phyloP scores from a whole-genome alignment of 495 filamentous ascomycete genomes.

The Jackrogersella multiformis region DNA sequence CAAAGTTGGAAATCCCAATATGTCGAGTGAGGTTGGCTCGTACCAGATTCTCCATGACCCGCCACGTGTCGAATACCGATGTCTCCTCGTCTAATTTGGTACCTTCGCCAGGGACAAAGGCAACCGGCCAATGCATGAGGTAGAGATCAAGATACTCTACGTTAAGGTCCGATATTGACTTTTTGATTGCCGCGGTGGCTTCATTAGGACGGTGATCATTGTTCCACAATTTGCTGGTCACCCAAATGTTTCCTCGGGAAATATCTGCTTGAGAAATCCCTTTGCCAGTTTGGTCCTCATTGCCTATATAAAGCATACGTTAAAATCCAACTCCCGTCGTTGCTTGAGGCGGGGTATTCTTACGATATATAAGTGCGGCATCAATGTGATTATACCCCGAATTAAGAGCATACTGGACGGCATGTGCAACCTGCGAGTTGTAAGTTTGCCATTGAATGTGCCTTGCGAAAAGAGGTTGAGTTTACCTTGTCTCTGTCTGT shows the following conservation, averaged over 20 bases:
- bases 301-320: constrained; percentile 61
- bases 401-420: constrained; percentile 50
- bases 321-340: constrained; percentile 18
- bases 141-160: constrained; percentile 76
- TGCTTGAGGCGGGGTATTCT: background rate
- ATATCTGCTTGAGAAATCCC: constrained; percentile 65
- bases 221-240: constrained; percentile 79
- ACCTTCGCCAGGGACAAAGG: constrained; percentile 51
- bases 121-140: constrained; percentile 74
- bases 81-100: constrained; percentile 56
- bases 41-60: constrained; percentile 69
- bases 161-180: constrained; percentile 67
- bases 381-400: constrained; percentile 71
- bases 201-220: constrained; percentile 71
- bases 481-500: constrained; percentile 28
- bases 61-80: constrained; percentile 62
- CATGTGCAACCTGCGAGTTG: constrained; percentile 32
- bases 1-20: constrained; percentile 79
- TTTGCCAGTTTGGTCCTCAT: constrained; percentile 57
- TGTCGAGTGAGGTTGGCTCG: constrained; percentile 60
- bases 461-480: background rate
- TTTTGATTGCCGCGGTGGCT: constrained; percentile 65
- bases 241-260: constrained; percentile 69
- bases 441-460: background rate
- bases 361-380: constrained; percentile 42